Evolutionary conservation across 768 basidiomycete genomes (phyloP), one percentile per base, ranked within the genome.

Genomic region (Lactarius psammicola): DNA sequence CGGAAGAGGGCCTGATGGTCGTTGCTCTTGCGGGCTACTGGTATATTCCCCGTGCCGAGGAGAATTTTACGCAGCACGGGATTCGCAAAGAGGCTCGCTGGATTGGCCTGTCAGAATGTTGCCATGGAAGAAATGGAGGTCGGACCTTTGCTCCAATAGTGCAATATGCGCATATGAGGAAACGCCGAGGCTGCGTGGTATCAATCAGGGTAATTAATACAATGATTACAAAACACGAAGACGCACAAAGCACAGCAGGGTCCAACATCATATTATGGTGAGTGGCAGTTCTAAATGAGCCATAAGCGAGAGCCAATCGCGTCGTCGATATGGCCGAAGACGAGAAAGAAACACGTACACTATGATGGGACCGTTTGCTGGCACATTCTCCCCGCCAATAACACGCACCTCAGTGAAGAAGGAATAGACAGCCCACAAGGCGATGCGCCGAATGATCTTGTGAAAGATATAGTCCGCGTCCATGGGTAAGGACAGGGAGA

Each of bases 221-320:
- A 60, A 71, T 65, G 20, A 68, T 64, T 40, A 65, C 65, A 44
- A 31, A 66, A 61, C 63, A 61, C 60, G 64, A 31, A 36, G 28
- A 81, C 88, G 75, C 74, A 94, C 92, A 93, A 23, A 95, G 80
- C 63, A 91, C 78, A 42, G 85, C 85, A 28, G 92, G 92, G 78
- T 95, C 94, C 38, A 96, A 82, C 82, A 93, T 94, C 94, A 95
- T 96, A 75, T 97, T 98, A 72, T 94, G 90, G 74, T 97, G 95
- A 4, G 91, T 92, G 51, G 88, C 89, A 3, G 89, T 85, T 44
- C 92, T 94, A 73, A 56, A 67, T 63, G 31, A 68, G 63, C 62
- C 59, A 72, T 49, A 36, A 59, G 36, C 33, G 40, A 34, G 62
- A 61, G 54, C 57, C 38, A 34, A 4, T 36, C 20, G n/a, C n/a